These are phyloP conservation scores for Actinomortierella ambigua DNA, from an alignment of 371 early-diverging fungal genomes.

Conservation along the genomic window DNA sequence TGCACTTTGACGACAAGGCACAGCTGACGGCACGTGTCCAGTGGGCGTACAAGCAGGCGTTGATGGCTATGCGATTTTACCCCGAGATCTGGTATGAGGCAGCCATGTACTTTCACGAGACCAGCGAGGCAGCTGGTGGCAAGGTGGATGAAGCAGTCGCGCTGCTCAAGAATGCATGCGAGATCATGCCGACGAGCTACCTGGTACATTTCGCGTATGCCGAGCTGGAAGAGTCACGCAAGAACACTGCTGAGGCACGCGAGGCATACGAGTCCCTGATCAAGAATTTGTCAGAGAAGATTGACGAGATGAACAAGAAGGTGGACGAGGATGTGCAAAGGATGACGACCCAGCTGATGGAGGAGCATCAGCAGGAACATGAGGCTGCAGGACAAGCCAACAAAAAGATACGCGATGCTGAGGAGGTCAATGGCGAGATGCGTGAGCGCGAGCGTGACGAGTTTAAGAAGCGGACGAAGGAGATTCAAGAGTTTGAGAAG, in stretches of 20 bases:
- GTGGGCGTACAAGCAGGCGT: constrained; percentile 88
- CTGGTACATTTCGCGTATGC: constrained; percentile 85
- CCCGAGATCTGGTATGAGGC: constrained; percentile 92
- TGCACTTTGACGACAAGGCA: constrained; percentile 71
- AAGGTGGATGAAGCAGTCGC: constrained; percentile 76
- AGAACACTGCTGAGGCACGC: constrained; percentile 70
- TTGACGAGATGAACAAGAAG: constrained; percentile 54
- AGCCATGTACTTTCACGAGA: constrained; percentile 73
- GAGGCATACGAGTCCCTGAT: constrained; percentile 75
- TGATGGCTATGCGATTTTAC: constrained; percentile 80
- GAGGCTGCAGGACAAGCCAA: constrained; percentile 37
- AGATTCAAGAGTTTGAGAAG: constrained; percentile 67
- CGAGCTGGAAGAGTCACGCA: constrained; percentile 83
- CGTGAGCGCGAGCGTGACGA: constrained; percentile 74
- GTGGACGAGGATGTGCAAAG: constrained; percentile 52
- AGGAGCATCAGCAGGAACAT: constrained; percentile 52
- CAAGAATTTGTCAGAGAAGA: constrained; percentile 57
- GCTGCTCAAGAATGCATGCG: constrained; percentile 73
- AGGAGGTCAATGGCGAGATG: constrained; percentile 80
- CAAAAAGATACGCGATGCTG: constrained; percentile 57
- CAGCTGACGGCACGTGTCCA: constrained; percentile 72
- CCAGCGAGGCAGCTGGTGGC: constrained; percentile 29
- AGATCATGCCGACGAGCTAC: constrained; percentile 79
- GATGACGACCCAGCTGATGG: constrained; percentile 25
- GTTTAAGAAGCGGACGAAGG: constrained; percentile 68